Evolutionary conservation across 1,284 basidiomycete genomes (phyloP).

Genomic region (Stygiomarasmius scandens): DNA sequence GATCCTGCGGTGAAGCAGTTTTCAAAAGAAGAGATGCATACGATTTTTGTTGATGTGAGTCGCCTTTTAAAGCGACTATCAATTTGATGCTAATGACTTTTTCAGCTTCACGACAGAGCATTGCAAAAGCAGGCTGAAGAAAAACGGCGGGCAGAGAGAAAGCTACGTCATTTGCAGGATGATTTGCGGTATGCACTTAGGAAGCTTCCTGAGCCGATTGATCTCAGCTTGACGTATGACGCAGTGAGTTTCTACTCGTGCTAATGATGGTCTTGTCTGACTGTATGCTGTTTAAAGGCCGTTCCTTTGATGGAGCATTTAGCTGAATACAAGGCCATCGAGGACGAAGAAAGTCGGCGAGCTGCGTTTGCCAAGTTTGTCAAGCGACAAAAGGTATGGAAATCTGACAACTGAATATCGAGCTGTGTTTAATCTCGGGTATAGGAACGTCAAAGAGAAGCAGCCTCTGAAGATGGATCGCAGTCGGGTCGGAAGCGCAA

Average conservation of each 20-base stretch:
- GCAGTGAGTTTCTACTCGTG: constrained; percentile 51
- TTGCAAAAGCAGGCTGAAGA: constrained; percentile 80
- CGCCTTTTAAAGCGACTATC: background rate
- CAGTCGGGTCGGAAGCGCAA: constrained; percentile 76
- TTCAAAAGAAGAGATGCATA: constrained; percentile 55
- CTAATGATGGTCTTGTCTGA: constrained; percentile 3
- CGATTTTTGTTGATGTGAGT: constrained; percentile 72
- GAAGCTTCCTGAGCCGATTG: constrained; percentile 81
- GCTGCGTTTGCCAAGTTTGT: constrained; percentile 85
- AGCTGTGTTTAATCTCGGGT: background rate
- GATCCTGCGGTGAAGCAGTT: constrained; percentile 52
- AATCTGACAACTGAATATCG: constrained; percentile 11
- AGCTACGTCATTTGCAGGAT: constrained; percentile 87
- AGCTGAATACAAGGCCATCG: constrained; percentile 81
- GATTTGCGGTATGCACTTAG: constrained; percentile 95
- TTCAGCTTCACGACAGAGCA: constrained; percentile 71
- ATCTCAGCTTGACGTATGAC: constrained; percentile 76
- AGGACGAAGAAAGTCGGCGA: constrained; percentile 79
- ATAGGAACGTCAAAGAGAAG: constrained; percentile 78
- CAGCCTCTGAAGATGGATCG: constrained; percentile 77
- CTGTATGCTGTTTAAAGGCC: constrained; percentile 42
- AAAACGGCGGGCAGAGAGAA: constrained; percentile 79
- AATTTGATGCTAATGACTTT: constrained; percentile 7
- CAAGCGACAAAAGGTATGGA: constrained; percentile 76
- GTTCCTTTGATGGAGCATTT: constrained; percentile 78